A percentile compares a stretch with the other conserved stretches of the same genome.
Conservation (phyloP, 176 grass and related monocot genomes). For the Oryza officinalis region DNA sequence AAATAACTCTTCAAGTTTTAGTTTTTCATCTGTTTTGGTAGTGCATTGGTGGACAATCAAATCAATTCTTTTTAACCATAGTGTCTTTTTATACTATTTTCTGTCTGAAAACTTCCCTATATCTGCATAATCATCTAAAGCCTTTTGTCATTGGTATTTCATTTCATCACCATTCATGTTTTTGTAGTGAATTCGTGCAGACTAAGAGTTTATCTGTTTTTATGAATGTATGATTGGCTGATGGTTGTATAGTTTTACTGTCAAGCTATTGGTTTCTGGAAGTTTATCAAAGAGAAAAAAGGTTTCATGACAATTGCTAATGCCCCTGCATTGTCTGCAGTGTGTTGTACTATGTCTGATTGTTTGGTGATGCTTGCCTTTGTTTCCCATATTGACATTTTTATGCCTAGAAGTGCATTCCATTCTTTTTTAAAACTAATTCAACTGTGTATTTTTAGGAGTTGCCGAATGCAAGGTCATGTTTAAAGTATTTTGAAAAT, state of each 20-base stretch:
- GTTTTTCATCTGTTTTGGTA: conserved; percentile 17
- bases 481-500: conserved; percentile 89
- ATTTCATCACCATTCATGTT: not conserved
- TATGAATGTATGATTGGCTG: conserved; percentile 6
- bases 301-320: conserved; percentile 3
- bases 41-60: not conserved
- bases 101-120: conserved; percentile 11
- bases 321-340: not conserved
- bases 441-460: conserved; percentile 61
- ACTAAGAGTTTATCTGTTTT: not conserved
- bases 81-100: not conserved
- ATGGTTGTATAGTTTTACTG: not conserved
- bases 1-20: conserved; percentile 33
- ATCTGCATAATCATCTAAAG: conserved; percentile 15
- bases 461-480: conserved; percentile 90
- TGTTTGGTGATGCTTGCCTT: conserved; percentile 19
- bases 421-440: conserved; percentile 30
- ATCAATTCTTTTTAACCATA: conserved; percentile 20
- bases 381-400: conserved; percentile 4
- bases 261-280: conserved; percentile 5
- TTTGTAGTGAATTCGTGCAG: conserved; percentile 2
- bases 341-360: conserved; percentile 18
- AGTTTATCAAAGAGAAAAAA: not conserved
- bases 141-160: conserved; percentile 27
- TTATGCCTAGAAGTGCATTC: not conserved